A percentile compares a stretch with the other conserved stretches of the same genome.
Conservation (phyloP, 1,284 basidiomycete genomes). For the Amylostereum chailletii region DNA sequence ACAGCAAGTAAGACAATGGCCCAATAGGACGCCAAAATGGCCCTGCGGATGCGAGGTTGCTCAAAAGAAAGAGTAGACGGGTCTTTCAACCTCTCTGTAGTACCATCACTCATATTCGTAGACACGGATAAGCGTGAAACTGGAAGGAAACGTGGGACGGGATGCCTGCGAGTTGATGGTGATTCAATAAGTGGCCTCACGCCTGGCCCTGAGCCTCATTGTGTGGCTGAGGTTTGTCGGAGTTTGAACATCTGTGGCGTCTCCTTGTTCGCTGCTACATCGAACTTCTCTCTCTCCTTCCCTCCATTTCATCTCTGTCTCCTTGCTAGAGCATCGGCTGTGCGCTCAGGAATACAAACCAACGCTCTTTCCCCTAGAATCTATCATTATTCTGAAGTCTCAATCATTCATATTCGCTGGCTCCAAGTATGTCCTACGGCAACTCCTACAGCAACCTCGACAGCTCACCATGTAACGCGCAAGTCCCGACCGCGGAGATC, state of each 20-base stretch:
- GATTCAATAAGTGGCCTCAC: too few species aligned
- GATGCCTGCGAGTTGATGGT: too few species aligned
- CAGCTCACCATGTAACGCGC: not conserved
- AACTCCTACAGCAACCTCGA: not conserved
- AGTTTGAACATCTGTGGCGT: too few species aligned
- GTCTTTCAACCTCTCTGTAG: constrained; percentile 2
- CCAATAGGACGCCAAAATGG: constrained; percentile 70
- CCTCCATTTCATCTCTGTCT: not conserved
- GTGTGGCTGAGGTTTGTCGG: too few species aligned
- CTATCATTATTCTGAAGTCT: not conserved
- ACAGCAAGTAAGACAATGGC: constrained; percentile 60
- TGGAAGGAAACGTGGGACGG: too few species aligned
- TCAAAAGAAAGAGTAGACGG: constrained; percentile 36
- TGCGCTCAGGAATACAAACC: not conserved
- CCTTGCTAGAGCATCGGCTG: not conserved
- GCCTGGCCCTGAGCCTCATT: too few species aligned
- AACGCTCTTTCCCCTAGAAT: not conserved
- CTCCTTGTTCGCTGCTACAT: not conserved
- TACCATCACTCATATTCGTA: too few species aligned
- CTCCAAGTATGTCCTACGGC: not conserved
- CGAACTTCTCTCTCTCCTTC: not conserved
- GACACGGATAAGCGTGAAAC: too few species aligned
- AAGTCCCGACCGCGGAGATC: too few species aligned
- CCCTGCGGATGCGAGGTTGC: constrained; percentile 30
- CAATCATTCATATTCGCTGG: not conserved